Base-by-base conservation (phyloP, 768 basidiomycete species). In the Lentinula boryana region DNA sequence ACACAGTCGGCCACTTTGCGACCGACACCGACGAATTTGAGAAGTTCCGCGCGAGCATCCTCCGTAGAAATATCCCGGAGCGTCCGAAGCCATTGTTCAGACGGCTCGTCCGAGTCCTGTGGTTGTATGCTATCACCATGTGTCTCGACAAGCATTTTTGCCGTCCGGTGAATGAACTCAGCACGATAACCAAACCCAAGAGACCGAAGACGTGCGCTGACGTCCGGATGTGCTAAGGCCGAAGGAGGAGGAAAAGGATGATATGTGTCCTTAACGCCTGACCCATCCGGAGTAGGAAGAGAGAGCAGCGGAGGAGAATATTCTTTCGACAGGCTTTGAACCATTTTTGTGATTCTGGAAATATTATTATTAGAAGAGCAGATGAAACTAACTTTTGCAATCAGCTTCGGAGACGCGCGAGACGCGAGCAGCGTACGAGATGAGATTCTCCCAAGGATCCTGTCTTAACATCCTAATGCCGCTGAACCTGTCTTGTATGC, bases 351-450 rank as follows among this genome's bases (percentile, higher is more conserved):
- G 67, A 99, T 99, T 5, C 97, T 90, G 5, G 85, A 75, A 55
- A 99, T 98, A 67, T 98, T 95, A 71, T 98, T 98, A 68, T 98
- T 98, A 2, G 93, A 92, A 2, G 95, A 97, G 70, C 96, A 98
- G 64, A 99, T 97, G 76, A 98, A 99, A 8, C 95, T 96, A 48
- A 33, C 40, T 58, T 13, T 13, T 16, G 6, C 8, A 18, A 27
- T 52, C 27, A 59, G 40, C 58, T 46, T 23, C 21, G 43, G 5
- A 32, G 21, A 51, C 36, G 16, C 41, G 18, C 21, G 31, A 51
- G 41, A 23, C 18, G 36, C 21, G 38, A 54, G 36, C 62, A 49
- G 84, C 91, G 67, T 72, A 97, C 95, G 93, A 94, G 48, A 98
- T 75, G 32, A 98, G 81, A 67, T 91, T 95, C 74, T 98, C 96